These are phyloP conservation scores for Drechslerella coelobrocha DNA, from an alignment of 2,329 filamentous ascomycete species.

Conservation along the genomic window DNA sequence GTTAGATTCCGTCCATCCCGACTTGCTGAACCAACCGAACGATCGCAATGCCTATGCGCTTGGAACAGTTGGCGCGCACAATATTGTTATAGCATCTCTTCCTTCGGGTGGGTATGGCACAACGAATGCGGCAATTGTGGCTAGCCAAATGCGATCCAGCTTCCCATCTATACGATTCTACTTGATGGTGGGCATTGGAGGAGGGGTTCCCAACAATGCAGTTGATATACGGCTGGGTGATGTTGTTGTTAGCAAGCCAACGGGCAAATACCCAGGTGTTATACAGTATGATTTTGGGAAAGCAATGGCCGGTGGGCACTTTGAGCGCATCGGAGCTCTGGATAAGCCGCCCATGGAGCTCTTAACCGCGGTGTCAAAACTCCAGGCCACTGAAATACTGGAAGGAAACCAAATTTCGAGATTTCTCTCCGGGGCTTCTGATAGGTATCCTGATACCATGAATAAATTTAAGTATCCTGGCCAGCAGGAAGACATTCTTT, in stretches of 20 bases:
- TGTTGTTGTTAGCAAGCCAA: conserved; percentile 24
- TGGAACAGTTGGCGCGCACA: conserved; percentile 15
- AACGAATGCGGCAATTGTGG: conserved; percentile 4
- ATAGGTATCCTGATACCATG: background rate
- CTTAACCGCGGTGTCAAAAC: conserved; percentile 6
- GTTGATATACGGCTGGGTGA: conserved; percentile 32
- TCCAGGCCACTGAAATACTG: conserved; percentile 2
- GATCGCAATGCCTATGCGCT: conserved; percentile 23
- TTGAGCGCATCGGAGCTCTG: conserved; percentile 5
- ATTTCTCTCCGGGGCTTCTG: background rate
- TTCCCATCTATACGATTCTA: conserved; percentile 19
- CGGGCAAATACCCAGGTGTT: background rate
- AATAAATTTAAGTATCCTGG: conserved; percentile 11
- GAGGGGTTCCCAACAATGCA: conserved; percentile 8
- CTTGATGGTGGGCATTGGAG: conserved; percentile 39
- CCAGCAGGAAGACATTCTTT: conserved; percentile 7
- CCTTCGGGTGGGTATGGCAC: conserved; percentile 3
- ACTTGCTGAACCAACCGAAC: background rate
- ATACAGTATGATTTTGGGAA: conserved; percentile 39
- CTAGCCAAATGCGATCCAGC: conserved; percentile 15
- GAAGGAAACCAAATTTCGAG: background rate
- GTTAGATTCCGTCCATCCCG: conserved; percentile 17
- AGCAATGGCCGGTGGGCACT: background rate
- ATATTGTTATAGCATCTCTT: conserved; percentile 27
- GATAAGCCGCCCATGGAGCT: conserved; percentile 20